Evolutionary conservation across 768 basidiomycete genomes (phyloP).

Genomic region (Xerocomellus chrysenteron): DNA sequence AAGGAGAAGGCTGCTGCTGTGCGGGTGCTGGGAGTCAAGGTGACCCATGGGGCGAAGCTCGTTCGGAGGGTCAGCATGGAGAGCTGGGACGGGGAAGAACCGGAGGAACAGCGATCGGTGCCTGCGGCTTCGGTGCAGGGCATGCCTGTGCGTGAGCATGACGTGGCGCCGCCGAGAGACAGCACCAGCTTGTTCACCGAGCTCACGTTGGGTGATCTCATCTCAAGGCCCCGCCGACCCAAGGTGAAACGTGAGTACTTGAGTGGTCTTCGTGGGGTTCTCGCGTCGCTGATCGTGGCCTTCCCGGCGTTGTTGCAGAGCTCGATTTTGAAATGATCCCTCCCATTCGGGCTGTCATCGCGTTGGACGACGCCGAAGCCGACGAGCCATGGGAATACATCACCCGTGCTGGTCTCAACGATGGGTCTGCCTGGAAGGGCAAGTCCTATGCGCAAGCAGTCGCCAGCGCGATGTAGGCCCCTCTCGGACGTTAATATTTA

Average conservation of each 20-base stretch:
- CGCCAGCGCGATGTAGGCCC: conserved; percentile 21
- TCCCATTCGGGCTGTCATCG: conserved; percentile 33
- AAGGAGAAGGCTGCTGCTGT: conserved; percentile 26
- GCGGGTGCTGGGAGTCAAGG: conserved; percentile 22
- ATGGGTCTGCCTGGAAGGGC: conserved; percentile 30
- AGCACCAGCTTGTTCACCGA: conserved; percentile 11
- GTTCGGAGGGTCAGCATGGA: conserved; percentile 28
- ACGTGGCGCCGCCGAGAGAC: conserved; percentile 2
- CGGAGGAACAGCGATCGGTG: not conserved
- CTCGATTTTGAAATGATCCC: conserved; percentile 32
- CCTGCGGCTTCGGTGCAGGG: not conserved
- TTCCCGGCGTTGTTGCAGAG: conserved; percentile 7
- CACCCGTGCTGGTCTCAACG: conserved; percentile 26
- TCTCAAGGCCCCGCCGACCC: conserved; percentile 22
- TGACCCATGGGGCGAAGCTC: conserved; percentile 13
- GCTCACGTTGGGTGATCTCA: conserved; percentile 29
- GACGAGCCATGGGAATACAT: conserved; percentile 35
- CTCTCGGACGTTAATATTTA: not conserved
- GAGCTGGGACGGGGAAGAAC: conserved; percentile 29
- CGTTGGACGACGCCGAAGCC: conserved; percentile 28
- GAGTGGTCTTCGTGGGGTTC: not conserved
- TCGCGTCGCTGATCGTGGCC: not conserved
- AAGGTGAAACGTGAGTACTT: conserved; percentile 26
- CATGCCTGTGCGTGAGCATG: not conserved
- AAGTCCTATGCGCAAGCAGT: conserved; percentile 34